phyloP scores from a whole-genome alignment of 441 rosid species.

The Populus hybrid region DNA sequence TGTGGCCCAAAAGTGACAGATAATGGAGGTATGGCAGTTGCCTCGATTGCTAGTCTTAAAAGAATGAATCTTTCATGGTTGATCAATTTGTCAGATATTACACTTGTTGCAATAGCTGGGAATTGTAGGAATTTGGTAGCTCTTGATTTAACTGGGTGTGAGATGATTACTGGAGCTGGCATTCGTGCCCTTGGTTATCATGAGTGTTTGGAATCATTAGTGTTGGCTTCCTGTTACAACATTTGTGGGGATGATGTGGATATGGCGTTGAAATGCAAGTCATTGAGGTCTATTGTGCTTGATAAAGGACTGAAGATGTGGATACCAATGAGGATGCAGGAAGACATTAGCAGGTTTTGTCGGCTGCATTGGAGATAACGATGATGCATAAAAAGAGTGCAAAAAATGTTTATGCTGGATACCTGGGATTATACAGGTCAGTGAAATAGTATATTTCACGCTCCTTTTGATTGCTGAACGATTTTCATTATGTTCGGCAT shows the following conservation, averaged over 20 bases:
- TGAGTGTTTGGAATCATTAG: conserved; percentile 26
- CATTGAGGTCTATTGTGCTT: conserved; percentile 32
- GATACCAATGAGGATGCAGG: conserved; percentile 24
- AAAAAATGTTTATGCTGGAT: not conserved
- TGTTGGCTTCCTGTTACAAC: conserved; percentile 30
- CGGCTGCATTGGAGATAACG: conserved; percentile 30
- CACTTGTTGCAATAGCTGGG: conserved; percentile 32
- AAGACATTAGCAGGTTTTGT: conserved; percentile 23
- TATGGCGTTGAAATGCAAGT: conserved; percentile 23
- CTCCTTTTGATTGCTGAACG: not conserved
- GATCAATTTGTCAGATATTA: conserved; percentile 40
- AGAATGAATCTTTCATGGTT: conserved; percentile 41
- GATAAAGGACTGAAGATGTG: conserved; percentile 33
- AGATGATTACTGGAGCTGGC: conserved; percentile 37
- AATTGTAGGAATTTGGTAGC: conserved; percentile 31
- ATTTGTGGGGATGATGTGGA: conserved; percentile 24
- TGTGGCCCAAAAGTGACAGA: conserved; percentile 50
- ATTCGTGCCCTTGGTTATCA: conserved; percentile 31
- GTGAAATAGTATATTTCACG: not conserved
- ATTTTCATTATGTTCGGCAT: not conserved
- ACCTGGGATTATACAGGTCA: not conserved
- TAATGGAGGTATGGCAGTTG: conserved; percentile 28
- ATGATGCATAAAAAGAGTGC: conserved; percentile 16
- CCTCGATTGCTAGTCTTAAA: conserved; percentile 29
- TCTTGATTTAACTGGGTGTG: conserved; percentile 44